Base-by-base conservation (phyloP, 306 rosid species). In the Sindora glabra region DNA sequence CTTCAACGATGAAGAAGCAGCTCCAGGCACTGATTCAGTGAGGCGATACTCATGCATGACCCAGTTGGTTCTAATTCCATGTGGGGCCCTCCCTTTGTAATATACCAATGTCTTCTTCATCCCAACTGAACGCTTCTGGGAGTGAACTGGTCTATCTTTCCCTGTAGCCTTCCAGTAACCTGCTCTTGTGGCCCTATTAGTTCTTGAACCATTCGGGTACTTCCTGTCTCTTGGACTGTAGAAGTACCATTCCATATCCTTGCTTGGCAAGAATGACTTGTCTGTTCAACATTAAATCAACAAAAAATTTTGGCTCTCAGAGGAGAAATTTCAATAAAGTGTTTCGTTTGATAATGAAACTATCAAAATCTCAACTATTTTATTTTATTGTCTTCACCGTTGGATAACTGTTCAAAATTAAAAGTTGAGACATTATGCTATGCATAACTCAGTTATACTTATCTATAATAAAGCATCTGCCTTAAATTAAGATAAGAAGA, bases 91-190 rank as follows among this genome's bases (percentile, higher is more conserved):
- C 3, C 97, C 97, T 73, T 59, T 81, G 51, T 91, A 91, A 64
- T 85, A 91, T 2, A 91, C 97, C 81, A 91, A 69, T 1, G 97
- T 91, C 76, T 91, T 91, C 86, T 91, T 91, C 96, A 87, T 87
- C 6, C 97, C 97, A 39, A 87, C 83, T 1, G 74, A 58, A 1
- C 54, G 77, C 62, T 80, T 73, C 23, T 81, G 90, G 34, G 96
- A 83, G 13, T 81, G 80, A 14, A 91, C 97, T 2, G 83, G 26
- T 49, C 97, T 64, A 62, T 91, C 97, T 60, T 91, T 91, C 8
- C 97, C 97, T 0, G 97, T 91, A 3, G 97, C 97, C 66, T 91
- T 91, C 97, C 97, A 91, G 48, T 91, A 91, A 36, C 97, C 97
- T 1, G 83, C 96, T 59, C 78, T 56, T 4, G 97, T 91, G 4